A percentile compares a stretch with the other conserved stretches of the same genome.
phyloP scores from a whole-genome alignment of 1,139 yeast species.

The Scheffersomyces quercinus region DNA sequence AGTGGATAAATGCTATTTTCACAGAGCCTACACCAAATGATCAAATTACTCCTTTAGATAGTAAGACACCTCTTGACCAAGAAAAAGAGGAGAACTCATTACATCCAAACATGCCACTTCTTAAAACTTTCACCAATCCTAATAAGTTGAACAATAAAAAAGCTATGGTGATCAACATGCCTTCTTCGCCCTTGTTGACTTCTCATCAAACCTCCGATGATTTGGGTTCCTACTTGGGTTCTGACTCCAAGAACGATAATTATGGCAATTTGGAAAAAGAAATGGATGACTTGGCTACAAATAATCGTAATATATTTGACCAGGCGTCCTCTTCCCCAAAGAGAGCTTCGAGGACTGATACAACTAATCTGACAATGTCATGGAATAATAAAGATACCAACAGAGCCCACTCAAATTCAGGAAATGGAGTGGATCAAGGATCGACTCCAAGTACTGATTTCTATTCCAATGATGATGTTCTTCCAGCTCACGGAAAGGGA shows the following conservation, averaged over 20 bases:
- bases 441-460: conserved; percentile 38
- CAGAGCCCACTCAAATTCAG: conserved; percentile 12
- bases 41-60: conserved; percentile 43
- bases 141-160: conserved; percentile 19
- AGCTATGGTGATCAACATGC: conserved; percentile 37
- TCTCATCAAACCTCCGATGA: conserved; percentile 17
- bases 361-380: conserved; percentile 36
- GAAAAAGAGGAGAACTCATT: conserved; percentile 12
- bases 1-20: conserved; percentile 41
- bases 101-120: conserved; percentile 28
- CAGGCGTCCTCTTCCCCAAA: conserved; percentile 31
- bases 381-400: conserved; percentile 17
- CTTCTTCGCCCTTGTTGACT: conserved; percentile 40
- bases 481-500: not conserved
- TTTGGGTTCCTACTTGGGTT: conserved; percentile 16
- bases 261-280: conserved; percentile 18
- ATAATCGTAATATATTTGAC: conserved; percentile 6
- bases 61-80: conserved; percentile 34
- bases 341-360: conserved; percentile 38
- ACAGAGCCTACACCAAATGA: conserved; percentile 51
- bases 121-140: conserved; percentile 27
- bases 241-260: conserved; percentile 13
- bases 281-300: conserved; percentile 17
- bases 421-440: conserved; percentile 21
- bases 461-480: conserved; percentile 28